Evolutionary conservation across 345 rosid species (phyloP).

Genomic region (Triadica sebifera): DNA sequence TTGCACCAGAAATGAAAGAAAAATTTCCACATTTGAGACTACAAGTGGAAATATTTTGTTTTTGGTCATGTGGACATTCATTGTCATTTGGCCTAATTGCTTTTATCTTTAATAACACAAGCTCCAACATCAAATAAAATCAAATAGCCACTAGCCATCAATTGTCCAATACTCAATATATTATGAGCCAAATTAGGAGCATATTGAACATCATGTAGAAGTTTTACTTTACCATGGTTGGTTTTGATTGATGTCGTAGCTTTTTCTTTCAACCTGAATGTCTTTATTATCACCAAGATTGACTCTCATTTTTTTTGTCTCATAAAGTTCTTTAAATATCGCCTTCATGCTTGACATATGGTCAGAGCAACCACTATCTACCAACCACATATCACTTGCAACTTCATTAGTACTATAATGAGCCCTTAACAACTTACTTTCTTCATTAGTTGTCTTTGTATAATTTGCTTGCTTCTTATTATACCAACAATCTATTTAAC

Average conservation of each 20-base stretch:
- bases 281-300: slow-evolving; percentile 10
- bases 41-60: too few species aligned
- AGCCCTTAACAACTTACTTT: not conserved
- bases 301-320: not conserved
- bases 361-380: not conserved
- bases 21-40: slow-evolving; percentile 2
- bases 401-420: not conserved
- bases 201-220: too few species aligned
- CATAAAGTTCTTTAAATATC: not conserved
- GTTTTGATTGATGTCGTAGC: not conserved
- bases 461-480: not conserved
- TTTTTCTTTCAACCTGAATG: slow-evolving; percentile 2
- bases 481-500: not conserved
- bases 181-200: too few species aligned
- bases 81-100: not conserved
- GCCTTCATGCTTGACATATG: slow-evolving; percentile 2
- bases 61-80: not conserved
- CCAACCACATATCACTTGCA: not conserved
- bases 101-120: slow-evolving; percentile 4
- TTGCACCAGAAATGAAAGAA: not conserved
- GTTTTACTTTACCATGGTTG: not conserved
- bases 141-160: too few species aligned
- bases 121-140: not conserved
- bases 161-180: too few species aligned
- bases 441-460: not conserved